Conservation (phyloP, 2,329 filamentous ascomycete species). For the Lecanicillium sp. region DNA sequence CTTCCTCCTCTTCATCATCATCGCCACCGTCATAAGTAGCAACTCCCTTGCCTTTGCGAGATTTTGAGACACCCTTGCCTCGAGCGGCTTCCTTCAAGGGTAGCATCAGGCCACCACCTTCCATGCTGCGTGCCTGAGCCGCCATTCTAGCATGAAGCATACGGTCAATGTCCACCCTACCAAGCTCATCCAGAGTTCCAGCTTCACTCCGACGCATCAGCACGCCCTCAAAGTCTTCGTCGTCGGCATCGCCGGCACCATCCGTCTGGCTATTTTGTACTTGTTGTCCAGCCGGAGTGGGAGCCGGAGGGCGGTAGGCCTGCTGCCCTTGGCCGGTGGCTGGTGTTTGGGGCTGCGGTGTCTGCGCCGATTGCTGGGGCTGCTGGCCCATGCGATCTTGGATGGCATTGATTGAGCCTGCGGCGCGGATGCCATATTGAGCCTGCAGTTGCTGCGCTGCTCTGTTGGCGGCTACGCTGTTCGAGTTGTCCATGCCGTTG, state of each 20-base stretch:
- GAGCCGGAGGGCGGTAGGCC: slow-evolving; percentile 24
- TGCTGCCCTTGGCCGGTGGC: slow-evolving; percentile 23
- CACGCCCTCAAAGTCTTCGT: slow-evolving; percentile 51
- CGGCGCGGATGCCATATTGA: slow-evolving; percentile 58
- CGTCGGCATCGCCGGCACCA: slow-evolving; percentile 52
- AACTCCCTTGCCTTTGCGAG: slow-evolving; percentile 27
- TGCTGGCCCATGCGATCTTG: slow-evolving; percentile 37
- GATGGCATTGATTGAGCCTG: slow-evolving; percentile 60
- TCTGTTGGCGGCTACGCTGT: slow-evolving; percentile 44
- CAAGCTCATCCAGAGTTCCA: slow-evolving; percentile 50
- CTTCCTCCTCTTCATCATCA: slow-evolving; percentile 55
- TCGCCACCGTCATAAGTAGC: slow-evolving; percentile 59
- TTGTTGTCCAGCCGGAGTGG: slow-evolving; percentile 20
- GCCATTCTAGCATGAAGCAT: slow-evolving; percentile 64
- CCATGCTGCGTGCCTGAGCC: slow-evolving; percentile 59
- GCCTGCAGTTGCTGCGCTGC: slow-evolving; percentile 52
- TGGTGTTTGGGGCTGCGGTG: slow-evolving; percentile 22
- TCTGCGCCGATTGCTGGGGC: slow-evolving; percentile 27
- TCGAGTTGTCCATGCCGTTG: slow-evolving; percentile 29
- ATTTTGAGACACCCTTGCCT: slow-evolving; percentile 17
- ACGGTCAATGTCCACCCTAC: slow-evolving; percentile 58
- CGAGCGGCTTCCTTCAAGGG: slow-evolving; percentile 55
- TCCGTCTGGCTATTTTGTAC: slow-evolving; percentile 58
- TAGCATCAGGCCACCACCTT: slow-evolving; percentile 71
- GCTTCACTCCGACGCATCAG: slow-evolving; percentile 51